These are phyloP conservation scores for Plasmodium fragile DNA, from an alignment of 169 alveolate genomes.

Conservation along the genomic window DNA sequence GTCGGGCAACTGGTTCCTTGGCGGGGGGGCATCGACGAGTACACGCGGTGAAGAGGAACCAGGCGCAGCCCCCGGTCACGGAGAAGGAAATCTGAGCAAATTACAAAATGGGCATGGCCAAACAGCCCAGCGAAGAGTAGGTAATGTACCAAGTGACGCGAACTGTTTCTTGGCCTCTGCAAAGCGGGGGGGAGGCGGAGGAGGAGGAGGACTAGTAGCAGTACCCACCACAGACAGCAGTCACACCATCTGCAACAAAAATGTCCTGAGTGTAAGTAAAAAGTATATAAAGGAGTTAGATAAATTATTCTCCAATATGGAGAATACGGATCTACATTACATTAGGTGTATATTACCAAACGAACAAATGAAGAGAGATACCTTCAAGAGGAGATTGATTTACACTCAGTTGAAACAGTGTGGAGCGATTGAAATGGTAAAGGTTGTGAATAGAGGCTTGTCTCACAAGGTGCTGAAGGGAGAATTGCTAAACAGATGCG, in stretches of 20 bases:
- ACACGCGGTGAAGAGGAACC: not conserved
- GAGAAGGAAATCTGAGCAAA: not conserved
- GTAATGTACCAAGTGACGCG: not conserved
- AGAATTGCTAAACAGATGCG: conserved; percentile 5
- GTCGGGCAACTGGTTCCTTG: conserved; percentile 74
- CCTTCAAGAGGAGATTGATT: conserved; percentile 16
- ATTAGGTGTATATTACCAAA: conserved; percentile 81
- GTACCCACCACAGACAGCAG: not conserved
- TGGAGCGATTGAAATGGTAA: conserved; percentile 62
- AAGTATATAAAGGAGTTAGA: conserved; percentile 79
- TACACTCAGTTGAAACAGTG: conserved; percentile 59
- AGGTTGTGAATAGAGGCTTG: conserved; percentile 51
- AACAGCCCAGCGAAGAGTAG: not conserved
- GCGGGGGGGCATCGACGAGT: not conserved
- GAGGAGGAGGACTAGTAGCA: too few relatives aligned
- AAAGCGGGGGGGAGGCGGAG: too few relatives aligned
- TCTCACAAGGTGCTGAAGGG: conserved; percentile 50
- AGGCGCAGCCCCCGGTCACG: not conserved
- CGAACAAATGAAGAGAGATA: conserved; percentile 65
- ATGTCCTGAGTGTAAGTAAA: conserved; percentile 79
- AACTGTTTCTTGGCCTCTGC: not conserved
- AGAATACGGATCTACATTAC: conserved; percentile 77
- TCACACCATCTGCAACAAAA: conserved; percentile 39
- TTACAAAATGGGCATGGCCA: not conserved
- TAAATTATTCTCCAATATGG: conserved; percentile 75